A percentile compares a stretch with the other conserved stretches of the same genome.
Evolutionary conservation across 176 grass and related monocot species (phyloP).

Genomic region (Oropetium thomaeum): DNA sequence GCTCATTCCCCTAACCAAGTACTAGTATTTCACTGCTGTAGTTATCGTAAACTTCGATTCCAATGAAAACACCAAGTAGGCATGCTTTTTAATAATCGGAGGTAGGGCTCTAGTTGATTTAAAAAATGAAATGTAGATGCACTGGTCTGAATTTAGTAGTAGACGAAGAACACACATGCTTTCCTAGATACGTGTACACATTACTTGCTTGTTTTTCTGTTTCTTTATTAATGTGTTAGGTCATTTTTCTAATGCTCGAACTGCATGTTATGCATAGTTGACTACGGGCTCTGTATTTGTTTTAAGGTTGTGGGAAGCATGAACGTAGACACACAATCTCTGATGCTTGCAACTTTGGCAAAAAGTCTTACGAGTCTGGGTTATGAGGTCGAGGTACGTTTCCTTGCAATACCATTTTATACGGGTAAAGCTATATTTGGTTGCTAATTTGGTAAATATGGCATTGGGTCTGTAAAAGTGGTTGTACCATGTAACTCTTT

Average conservation of each 20-base stretch:
- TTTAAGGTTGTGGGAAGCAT: conserved; percentile 67
- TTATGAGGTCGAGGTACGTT: conserved; percentile 71
- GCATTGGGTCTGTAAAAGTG: background rate
- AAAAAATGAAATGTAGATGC: conserved; percentile 11
- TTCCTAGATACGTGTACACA: conserved; percentile 31
- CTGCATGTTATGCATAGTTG: conserved; percentile 24
- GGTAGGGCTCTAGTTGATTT: conserved; percentile 14
- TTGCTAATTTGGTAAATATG: background rate
- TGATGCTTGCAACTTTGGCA: conserved; percentile 80
- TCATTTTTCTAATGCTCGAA: conserved; percentile 11
- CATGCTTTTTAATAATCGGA: background rate
- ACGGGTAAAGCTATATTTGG: no score
- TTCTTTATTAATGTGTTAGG: conserved; percentile 23
- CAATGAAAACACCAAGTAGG: background rate
- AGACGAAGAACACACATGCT: conserved; percentile 40
- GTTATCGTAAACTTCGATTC: conserved; percentile 7
- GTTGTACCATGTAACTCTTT: background rate
- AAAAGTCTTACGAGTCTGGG: conserved; percentile 63
- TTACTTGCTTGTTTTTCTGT: conserved; percentile 11
- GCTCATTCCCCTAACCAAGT: conserved; percentile 11
- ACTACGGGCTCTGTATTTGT: conserved; percentile 26
- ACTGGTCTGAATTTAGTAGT: conserved; percentile 21
- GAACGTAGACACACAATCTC: conserved; percentile 53
- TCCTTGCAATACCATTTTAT: conserved; percentile 2
- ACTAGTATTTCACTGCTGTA: conserved; percentile 2